Conservation (phyloP, 2,329 filamentous ascomycete genomes). For the Arthroderma sp. region DNA sequence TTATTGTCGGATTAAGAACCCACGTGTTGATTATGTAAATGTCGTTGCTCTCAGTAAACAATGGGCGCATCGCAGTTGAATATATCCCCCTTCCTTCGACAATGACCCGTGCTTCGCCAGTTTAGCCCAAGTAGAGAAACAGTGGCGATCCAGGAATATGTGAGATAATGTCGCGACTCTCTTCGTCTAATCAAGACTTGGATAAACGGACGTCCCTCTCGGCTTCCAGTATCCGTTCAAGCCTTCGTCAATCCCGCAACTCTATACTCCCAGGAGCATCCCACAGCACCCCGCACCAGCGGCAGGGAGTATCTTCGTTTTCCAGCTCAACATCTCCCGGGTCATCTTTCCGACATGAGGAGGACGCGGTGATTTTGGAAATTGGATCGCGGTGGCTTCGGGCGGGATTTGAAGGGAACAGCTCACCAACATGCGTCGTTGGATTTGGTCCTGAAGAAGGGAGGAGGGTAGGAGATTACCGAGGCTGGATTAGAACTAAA, state of each 20-base stretch:
- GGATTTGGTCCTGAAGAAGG: constrained; percentile 63
- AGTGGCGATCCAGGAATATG: too few species aligned
- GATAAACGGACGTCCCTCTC: constrained; percentile 16
- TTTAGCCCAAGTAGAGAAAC: too few species aligned
- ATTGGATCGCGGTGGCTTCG: constrained; percentile 66
- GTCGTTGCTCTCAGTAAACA: too few species aligned
- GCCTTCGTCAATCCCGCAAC: constrained; percentile 16
- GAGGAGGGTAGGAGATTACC: constrained; percentile 67
- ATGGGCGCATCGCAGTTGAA: too few species aligned
- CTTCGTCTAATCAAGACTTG: constrained; percentile 14
- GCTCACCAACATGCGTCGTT: constrained; percentile 56
- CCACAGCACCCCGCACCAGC: constrained; percentile 44
- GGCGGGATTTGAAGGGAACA: constrained; percentile 77
- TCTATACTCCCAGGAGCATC: constrained; percentile 30
- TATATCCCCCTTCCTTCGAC: too few species aligned
- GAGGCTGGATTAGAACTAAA: constrained; percentile 50
- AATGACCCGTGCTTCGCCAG: too few species aligned
- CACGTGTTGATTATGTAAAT: too few species aligned
- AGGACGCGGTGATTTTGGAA: constrained; percentile 74
- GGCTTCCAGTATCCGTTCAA: constrained; percentile 14
- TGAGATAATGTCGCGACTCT: neutral
- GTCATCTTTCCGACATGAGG: constrained; percentile 53
- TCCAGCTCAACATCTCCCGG: constrained; percentile 46
- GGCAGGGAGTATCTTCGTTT: constrained; percentile 37
- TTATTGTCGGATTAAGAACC: too few species aligned